phyloP scores from a whole-genome alignment of 352 stramenopile genomes.

The Globisporangium cylindrosporum region DNA sequence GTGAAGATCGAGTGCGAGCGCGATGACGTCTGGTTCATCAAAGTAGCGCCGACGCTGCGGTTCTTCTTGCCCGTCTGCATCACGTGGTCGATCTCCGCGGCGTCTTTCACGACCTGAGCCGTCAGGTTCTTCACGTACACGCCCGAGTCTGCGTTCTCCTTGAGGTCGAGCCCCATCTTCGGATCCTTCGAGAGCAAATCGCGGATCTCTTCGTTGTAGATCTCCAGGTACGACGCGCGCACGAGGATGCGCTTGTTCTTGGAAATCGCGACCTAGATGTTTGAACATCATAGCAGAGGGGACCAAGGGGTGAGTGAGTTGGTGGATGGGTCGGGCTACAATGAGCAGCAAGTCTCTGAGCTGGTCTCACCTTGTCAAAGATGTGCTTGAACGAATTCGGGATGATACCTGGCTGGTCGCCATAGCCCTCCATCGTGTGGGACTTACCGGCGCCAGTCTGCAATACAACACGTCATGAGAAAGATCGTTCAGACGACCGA shows the following conservation, averaged over 20 bases:
- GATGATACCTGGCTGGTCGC: slow-evolving; percentile 84
- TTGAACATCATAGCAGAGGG: neutral
- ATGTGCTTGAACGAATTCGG: slow-evolving; percentile 91
- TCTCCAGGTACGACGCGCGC: slow-evolving; percentile 94
- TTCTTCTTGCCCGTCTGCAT: slow-evolving; percentile 95
- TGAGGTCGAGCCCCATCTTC: slow-evolving; percentile 78
- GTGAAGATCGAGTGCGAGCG: slow-evolving; percentile 98
- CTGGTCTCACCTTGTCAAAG: slow-evolving; percentile 67
- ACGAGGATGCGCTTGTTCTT: slow-evolving; percentile 96
- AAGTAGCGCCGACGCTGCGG: slow-evolving; percentile 92
- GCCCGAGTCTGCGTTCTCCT: slow-evolving; percentile 89
- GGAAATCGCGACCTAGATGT: slow-evolving; percentile 44
- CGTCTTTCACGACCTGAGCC: slow-evolving; percentile 84
- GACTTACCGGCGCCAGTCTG: slow-evolving; percentile 89
- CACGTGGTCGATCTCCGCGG: slow-evolving; percentile 90
- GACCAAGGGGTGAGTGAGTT: neutral
- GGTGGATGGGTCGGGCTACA: too few species aligned
- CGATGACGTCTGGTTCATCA: slow-evolving; percentile 98
- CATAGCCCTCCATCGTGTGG: slow-evolving; percentile 85
- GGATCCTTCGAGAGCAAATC: slow-evolving; percentile 90
- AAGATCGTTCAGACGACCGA: neutral
- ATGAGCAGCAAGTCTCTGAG: too few species aligned
- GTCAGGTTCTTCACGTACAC: slow-evolving; percentile 92
- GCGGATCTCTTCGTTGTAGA: slow-evolving; percentile 98
- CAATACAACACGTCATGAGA: neutral